A percentile compares a stretch with the other conserved stretches of the same genome.
Evolutionary conservation across 805 yeast genomes (phyloP).

Genomic region (Myxozyma mucilagina): DNA sequence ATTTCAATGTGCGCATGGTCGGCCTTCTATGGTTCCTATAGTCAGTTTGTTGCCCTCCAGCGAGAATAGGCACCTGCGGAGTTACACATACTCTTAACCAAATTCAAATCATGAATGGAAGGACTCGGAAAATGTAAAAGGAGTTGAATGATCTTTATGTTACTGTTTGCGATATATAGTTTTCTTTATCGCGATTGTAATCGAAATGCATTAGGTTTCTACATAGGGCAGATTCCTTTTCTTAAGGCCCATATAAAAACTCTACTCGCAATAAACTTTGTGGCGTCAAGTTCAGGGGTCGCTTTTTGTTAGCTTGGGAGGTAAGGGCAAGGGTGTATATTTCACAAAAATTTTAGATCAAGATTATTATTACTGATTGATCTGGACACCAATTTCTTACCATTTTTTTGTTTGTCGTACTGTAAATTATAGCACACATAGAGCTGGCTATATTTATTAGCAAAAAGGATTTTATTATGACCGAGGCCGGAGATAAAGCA

Average conservation of each 20-base stretch:
- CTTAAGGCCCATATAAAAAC: neutral
- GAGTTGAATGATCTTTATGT: no score
- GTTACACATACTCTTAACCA: neutral
- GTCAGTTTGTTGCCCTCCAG: neutral
- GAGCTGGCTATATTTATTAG: neutral
- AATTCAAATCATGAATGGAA: neutral
- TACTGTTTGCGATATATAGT: neutral
- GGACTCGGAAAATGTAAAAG: no score
- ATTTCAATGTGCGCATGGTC: conserved; percentile 82
- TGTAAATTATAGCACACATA: no score
- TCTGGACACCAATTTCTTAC: neutral
- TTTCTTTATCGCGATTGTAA: no score
- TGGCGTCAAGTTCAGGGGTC: conserved; percentile 1
- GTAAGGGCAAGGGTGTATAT: conserved; percentile 1
- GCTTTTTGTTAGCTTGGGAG: neutral
- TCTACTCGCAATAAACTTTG: neutral
- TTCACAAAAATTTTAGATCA: conserved; percentile 1
- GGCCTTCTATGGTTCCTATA: conserved; percentile 67
- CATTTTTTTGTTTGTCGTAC: neutral
- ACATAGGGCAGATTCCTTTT: no score
- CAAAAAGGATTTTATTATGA: neutral
- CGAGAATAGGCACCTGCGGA: neutral
- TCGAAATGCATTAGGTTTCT: no score
- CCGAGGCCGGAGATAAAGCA: neutral
- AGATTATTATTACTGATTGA: no score